phyloP scores from a whole-genome alignment of 1,139 yeast genomes.

The Saccharomyces hybrid region DNA sequence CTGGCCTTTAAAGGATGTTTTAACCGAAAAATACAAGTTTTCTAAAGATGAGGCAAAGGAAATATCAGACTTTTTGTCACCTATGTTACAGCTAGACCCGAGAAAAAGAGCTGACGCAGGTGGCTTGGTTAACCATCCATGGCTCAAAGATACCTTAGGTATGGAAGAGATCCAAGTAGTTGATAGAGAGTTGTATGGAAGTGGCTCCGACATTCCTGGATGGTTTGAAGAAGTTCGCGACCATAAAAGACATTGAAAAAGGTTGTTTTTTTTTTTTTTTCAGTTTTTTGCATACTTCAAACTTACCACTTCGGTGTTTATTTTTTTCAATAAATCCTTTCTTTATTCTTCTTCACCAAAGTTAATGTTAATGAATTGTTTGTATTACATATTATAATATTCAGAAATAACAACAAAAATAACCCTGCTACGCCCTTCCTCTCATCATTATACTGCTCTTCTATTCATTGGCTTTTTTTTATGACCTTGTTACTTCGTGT shows the following conservation, averaged over 20 bases:
- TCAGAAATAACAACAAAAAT: neutral
- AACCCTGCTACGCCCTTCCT: too few relatives aligned
- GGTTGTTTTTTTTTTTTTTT: neutral
- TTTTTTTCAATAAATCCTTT: neutral
- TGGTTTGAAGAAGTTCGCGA: slow-evolving; percentile 39
- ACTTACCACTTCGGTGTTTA: neutral
- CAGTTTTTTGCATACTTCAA: neutral
- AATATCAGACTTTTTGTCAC: slow-evolving; percentile 52
- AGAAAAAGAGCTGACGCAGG: slow-evolving; percentile 69
- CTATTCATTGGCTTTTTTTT: neutral
- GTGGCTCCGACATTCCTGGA: slow-evolving; percentile 61
- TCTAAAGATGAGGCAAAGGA: slow-evolving; percentile 43
- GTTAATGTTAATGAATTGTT: neutral
- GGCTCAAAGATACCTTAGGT: slow-evolving; percentile 58
- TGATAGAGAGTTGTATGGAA: slow-evolving; percentile 52
- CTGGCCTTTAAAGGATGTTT: slow-evolving; percentile 59
- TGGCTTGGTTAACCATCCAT: slow-evolving; percentile 65
- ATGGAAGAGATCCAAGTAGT: slow-evolving; percentile 42
- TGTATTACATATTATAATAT: slow-evolving; percentile 1
- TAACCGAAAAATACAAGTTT: slow-evolving; percentile 54
- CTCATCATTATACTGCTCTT: neutral
- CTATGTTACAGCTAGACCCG: slow-evolving; percentile 63
- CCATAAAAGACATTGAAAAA: slow-evolving; percentile 22
- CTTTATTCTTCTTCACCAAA: neutral
- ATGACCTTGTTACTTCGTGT: neutral